These are phyloP conservation scores for Pyrus bretschneideri DNA, from an alignment of 306 rosid species.

Conservation along the genomic window DNA sequence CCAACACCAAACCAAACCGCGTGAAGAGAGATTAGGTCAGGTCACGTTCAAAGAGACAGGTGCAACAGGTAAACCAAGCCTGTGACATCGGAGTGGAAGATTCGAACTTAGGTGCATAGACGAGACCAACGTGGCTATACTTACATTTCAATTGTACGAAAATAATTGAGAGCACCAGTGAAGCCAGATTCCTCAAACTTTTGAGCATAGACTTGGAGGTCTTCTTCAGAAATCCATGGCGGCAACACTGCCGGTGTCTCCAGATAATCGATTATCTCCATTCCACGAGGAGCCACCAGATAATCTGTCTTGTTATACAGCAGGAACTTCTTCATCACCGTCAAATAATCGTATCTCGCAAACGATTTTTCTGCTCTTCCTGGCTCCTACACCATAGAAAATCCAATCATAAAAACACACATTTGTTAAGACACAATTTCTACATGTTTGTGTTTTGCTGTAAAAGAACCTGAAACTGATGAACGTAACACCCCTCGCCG, in stretches of 20 bases:
- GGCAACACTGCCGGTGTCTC: conserved; percentile 57
- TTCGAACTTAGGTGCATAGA: too few relatives aligned
- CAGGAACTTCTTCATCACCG: conserved; percentile 67
- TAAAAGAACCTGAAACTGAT: conserved; percentile 57
- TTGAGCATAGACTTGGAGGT: conserved; percentile 54
- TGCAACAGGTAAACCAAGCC: not conserved
- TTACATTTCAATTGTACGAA: conserved; percentile 56
- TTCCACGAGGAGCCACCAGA: conserved; percentile 43
- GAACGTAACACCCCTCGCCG: conserved; percentile 41
- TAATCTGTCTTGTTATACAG: conserved; percentile 15
- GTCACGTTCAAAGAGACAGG: not conserved
- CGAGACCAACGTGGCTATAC: not conserved
- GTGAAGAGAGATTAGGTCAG: not conserved
- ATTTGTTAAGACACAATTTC: not conserved
- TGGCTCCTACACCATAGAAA: conserved; percentile 41
- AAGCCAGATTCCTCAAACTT: conserved; percentile 71
- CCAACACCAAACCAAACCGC: not conserved
- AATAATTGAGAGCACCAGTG: conserved; percentile 68
- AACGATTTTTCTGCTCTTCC: conserved; percentile 71
- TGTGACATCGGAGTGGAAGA: not conserved
- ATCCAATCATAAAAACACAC: not conserved
- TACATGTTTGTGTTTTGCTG: not conserved
- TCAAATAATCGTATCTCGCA: conserved; percentile 65
- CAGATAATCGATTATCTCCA: conserved; percentile 64
- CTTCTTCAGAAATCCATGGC: conserved; percentile 66